Base-by-base conservation (phyloP, 164 flowering plant genomes). In the Piper longum region DNA sequence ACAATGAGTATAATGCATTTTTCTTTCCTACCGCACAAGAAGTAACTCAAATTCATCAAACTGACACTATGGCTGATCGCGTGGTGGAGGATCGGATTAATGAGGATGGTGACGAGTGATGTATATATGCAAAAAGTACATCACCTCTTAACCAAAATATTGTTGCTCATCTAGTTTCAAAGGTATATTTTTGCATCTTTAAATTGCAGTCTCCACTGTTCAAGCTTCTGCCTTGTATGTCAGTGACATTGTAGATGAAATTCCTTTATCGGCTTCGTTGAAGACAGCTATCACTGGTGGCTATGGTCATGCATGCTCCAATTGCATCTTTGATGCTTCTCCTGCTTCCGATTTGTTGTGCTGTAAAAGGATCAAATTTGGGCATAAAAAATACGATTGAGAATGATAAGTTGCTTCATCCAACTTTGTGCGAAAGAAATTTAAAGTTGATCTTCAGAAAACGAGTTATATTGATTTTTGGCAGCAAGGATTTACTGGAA, bases 1-100 rank as follows among this genome's bases (percentile, higher is more conserved):
- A 62, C 54, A 78, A 74, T 48, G 69, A 75, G 19, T 66, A 64
- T 69, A 77, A 72, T 54, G 69, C 75, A 39, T 70, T 71, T 67
- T 75, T 78, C 60, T 68, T 69, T 63, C 63, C 67, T 5, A 39
- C 17, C 13, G 69, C 66, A 41, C 72, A 70, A 59, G 82, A 78
- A 41, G 48, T 36, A 11, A 55, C 51, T 59, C 66, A 70, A 51
- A 41, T 58, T 40, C 62, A 59, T 57, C 69, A 66, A 43, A 57
- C 58, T 57, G 57, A 62, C 43, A 54, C 52, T 61, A 13, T 12
- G 51, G 72, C 52, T 40, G 67, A 74, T 18, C 14, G 55, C 26
- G 36, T 19, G 7, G 4, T 7, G 13, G 7, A n/a, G 58, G 56
- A 19, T 63, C 54, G 16, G 48, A 44, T 44, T 7, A 14, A 62